A percentile compares a stretch with the other conserved stretches of the same genome.
phyloP scores from a whole-genome alignment of 1,284 basidiomycete species.

The Sanghuangporus weigelae region DNA sequence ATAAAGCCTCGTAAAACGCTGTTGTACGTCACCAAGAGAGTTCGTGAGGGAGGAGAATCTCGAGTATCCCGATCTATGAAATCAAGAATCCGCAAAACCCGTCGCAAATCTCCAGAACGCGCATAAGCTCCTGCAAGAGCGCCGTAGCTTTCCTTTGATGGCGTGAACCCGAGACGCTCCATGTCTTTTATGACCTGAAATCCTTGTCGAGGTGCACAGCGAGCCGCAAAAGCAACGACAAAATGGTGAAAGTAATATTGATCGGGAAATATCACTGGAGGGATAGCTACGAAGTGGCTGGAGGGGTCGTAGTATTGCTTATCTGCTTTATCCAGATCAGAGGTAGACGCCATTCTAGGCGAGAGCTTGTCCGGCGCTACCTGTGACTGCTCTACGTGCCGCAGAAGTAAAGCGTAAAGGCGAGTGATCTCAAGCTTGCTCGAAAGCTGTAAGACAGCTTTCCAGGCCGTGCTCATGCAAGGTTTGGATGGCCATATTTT shows the following conservation, averaged over 20 bases:
- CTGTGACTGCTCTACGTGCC: background rate
- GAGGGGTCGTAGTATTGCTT: background rate
- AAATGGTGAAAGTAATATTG: slow-evolving; percentile 12
- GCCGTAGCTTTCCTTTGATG: slow-evolving; percentile 8
- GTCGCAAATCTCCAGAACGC: slow-evolving; percentile 15
- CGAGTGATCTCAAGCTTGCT: slow-evolving; percentile 6
- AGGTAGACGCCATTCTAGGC: background rate
- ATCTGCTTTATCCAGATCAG: background rate
- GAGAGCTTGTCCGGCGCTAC: background rate
- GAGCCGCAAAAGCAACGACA: slow-evolving; percentile 14
- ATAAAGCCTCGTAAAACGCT: slow-evolving; percentile 14
- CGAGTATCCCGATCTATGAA: background rate
- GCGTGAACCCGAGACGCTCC: slow-evolving; percentile 4
- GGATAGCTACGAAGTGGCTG: background rate
- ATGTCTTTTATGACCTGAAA: slow-evolving; percentile 11
- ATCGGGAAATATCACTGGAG: slow-evolving; percentile 7
- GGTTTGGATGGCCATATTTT: slow-evolving; percentile 15
- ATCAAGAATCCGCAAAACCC: background rate
- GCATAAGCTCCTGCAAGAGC: slow-evolving; percentile 14
- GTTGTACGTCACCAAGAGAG: slow-evolving; percentile 4
- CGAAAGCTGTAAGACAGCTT: slow-evolving; percentile 12
- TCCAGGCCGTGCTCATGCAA: slow-evolving; percentile 9
- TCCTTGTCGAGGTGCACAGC: slow-evolving; percentile 1
- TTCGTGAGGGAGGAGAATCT: background rate
- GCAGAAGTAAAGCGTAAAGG: slow-evolving; percentile 3